Evolutionary conservation across 2,329 filamentous ascomycete species (phyloP), one percentile per base, ranked within the genome.

Genomic region (Alternaria panax): DNA sequence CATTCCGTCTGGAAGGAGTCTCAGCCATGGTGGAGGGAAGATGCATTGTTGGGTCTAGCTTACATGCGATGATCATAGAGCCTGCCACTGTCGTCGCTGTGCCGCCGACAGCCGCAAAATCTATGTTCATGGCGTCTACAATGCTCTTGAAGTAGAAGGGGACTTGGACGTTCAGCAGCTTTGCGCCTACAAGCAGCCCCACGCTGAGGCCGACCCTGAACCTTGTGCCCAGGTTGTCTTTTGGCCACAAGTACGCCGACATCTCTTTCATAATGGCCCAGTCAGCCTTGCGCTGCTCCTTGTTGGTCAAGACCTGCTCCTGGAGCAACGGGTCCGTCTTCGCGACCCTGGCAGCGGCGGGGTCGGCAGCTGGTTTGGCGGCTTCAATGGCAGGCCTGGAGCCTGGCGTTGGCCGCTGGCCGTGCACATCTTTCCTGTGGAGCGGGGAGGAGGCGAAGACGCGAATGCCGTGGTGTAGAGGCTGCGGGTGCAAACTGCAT

Each of bases 201-300:
- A 99, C 85, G n/a, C 94, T 93, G 47, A 96, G 81, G 11, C 91
- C 87, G 32, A 99, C 95, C 63, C 95, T 89, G 63, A 93, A 81
- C 76, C 96, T 92, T 4, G 93, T 96, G 55, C 89, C 89, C 71
- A 91, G 78, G 74, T 91, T 92, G 77, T 93, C 88, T 82, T 95
- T 96, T 22, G 95, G 95, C 95, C 95, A 99, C 22, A 99, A 83
- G 78, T 99, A 99, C 63, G 89, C 89, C 60, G 90, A 89, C 94
- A 99, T 98, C 78, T 99, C 94, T 80, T 91, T 96, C 84, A 99
- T 95, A 68, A 99, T 99, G 47, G 93, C 93, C 94, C 94, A 97
- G 75, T 99, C 95, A 8, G 93, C 94, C 80, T 93, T 96, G 70
- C 95, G 88, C 84, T 99, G 96, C 80, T 97, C 92, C 70, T 93